Base-by-base conservation (phyloP, 2,329 filamentous ascomycete genomes). In the Pseudocercospora vitis region DNA sequence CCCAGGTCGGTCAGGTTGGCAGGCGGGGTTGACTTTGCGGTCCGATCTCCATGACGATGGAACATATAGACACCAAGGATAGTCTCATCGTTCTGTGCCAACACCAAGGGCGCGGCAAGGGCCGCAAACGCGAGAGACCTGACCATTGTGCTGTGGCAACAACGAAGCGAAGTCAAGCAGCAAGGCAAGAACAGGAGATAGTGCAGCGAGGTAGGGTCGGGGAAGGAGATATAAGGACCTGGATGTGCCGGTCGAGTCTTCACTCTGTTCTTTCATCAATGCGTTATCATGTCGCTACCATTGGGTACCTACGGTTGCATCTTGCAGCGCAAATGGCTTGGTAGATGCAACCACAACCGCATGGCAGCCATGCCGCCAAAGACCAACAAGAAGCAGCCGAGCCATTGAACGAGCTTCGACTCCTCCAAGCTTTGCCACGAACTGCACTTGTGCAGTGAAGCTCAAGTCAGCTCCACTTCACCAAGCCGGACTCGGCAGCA, bases 1-100 rank as follows among this genome's bases (percentile, higher is more conserved):
- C 91, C 91, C 48, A 96, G 80, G 55, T 86, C 80, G 9, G 91
- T 96, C 69, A 96, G 74, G 61, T 81, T 80, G 23, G 88, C 83
- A 9, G 87, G 87, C 40, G 84, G 77, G 58, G 83, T 83, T 14
- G 82, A 78, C 75, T 95, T 96, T 59, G 89, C 75, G 0, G 90
- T 92, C 52, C 91, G 84, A 72, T 96, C 91, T 53, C 91, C 91
- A 74, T 96, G 91, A 40, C 91, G 87, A 63, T 89, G 84, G 59
- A 95, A 95, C 72, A 96, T 84, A 72, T 91, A 94, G 40, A 86
- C 84, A 48, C 90, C 91, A 12, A 95, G 78, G 23, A 94, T 78
- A 0, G 85, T 88, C 75, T 95, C 88, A 52, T 63, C 62, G 50
- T 53, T 65, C 47, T 68, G 66, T 11, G 65, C 65, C 9, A 66